Percentiles rank a stretch among this genome's conserved stretches.
Evolutionary conservation across 345 rosid species (phyloP).

Genomic region (Camelina sativa): DNA sequence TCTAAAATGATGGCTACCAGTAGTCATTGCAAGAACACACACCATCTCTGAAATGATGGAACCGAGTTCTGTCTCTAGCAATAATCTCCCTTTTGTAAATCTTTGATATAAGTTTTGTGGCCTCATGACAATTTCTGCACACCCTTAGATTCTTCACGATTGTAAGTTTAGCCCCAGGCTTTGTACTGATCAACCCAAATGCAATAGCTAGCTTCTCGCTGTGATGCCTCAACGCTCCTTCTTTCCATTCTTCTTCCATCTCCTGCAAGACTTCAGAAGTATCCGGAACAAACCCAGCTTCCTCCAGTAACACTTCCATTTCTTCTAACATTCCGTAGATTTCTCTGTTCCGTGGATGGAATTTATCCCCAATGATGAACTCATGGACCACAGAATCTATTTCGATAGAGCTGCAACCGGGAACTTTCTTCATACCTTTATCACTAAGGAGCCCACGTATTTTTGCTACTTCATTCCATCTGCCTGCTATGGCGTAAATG

Average conservation of each 20-base stretch:
- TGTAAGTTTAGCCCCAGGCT: conserved; percentile 74
- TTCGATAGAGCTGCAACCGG: conserved; percentile 78
- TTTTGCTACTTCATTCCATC: conserved; percentile 74
- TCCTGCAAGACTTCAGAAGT: conserved; percentile 72
- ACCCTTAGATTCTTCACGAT: conserved; percentile 84
- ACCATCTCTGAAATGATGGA: conserved; percentile 80
- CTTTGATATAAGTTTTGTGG: conserved; percentile 73
- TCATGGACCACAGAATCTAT: conserved; percentile 72
- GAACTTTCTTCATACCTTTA: conserved; percentile 71
- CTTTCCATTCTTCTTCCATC: conserved; percentile 80
- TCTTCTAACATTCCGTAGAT: conserved; percentile 74
- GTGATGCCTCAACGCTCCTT: conserved; percentile 71
- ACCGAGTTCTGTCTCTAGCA: conserved; percentile 77
- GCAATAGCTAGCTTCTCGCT: conserved; percentile 84
- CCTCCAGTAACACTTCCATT: conserved; percentile 56
- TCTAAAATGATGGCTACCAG: conserved; percentile 74
- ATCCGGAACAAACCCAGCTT: conserved; percentile 67
- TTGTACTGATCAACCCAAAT: conserved; percentile 77
- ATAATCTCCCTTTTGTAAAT: conserved; percentile 76
- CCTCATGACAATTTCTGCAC: conserved; percentile 74
- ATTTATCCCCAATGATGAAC: conserved; percentile 73
- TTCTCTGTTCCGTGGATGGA: conserved; percentile 60
- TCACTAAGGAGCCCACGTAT: conserved; percentile 58
- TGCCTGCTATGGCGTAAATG: conserved; percentile 74
- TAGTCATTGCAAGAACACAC: conserved; percentile 76